Evolutionary conservation across 2,329 filamentous ascomycete species (phyloP).

Genomic region (Colletotrichum scovillei): DNA sequence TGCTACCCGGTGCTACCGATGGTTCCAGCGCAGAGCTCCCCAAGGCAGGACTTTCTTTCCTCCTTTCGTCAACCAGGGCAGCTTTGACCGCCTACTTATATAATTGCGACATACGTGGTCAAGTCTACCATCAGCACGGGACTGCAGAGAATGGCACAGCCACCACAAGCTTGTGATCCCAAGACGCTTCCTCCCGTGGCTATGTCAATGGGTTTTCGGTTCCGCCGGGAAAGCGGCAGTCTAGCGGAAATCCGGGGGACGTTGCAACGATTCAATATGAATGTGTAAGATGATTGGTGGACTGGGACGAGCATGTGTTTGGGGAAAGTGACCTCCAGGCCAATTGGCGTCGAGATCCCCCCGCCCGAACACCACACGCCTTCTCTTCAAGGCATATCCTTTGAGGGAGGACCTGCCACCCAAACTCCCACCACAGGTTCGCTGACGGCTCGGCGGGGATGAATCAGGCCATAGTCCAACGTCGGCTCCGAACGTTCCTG

Average conservation of each 20-base stretch:
- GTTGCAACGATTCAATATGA: neutral
- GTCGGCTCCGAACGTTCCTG: neutral
- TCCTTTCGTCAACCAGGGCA: too few relatives aligned
- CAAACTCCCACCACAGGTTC: neutral
- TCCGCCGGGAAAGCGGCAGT: neutral
- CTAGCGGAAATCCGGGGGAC: neutral
- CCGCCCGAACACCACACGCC: neutral
- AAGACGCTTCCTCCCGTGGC: neutral
- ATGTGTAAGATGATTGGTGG: constrained; percentile 32
- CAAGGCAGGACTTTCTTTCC: too few relatives aligned
- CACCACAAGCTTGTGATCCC: neutral
- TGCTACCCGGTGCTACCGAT: too few relatives aligned
- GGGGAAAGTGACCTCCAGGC: neutral
- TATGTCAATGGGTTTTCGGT: neutral
- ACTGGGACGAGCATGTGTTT: neutral
- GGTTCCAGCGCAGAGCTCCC: too few relatives aligned
- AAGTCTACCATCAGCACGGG: neutral
- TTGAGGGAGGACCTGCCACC: neutral
- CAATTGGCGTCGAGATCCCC: constrained; percentile 3
- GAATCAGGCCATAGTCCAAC: constrained; percentile 5
- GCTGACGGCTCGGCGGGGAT: neutral
- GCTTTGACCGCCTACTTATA: too few relatives aligned
- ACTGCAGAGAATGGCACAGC: too few relatives aligned
- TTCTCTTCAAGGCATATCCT: neutral
- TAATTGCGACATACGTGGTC: neutral